Conservation (phyloP, 2,329 filamentous ascomycete species). For the Ophiostoma fasciatum region DNA sequence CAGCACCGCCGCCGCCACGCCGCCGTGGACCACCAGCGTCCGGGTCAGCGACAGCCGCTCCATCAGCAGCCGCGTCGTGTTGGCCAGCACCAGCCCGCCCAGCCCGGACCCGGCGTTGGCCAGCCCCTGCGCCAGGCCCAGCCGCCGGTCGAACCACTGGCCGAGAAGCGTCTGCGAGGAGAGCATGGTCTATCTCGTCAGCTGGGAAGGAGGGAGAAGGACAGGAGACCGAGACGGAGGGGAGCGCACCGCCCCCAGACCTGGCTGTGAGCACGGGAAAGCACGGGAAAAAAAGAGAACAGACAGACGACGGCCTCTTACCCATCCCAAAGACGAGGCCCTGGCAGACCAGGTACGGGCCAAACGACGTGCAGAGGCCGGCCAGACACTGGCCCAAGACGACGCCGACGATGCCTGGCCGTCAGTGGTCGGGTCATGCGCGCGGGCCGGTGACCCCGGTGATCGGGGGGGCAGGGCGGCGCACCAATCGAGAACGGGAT, state of each 20-base stretch:
- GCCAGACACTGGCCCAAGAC: slow-evolving; percentile 5
- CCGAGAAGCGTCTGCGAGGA: neutral
- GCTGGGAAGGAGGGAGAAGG: no score
- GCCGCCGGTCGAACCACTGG: slow-evolving; percentile 5
- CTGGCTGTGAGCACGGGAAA: neutral
- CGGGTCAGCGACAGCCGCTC: neutral
- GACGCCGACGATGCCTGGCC: slow-evolving; percentile 1
- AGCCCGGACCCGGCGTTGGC: slow-evolving; percentile 6
- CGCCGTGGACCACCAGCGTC: slow-evolving; percentile 4
- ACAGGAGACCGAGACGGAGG: no score
- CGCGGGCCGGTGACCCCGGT: no score
- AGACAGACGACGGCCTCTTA: no score
- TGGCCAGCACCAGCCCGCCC: slow-evolving; percentile 4
- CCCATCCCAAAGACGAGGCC: slow-evolving; percentile 5
- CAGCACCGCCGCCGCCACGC: slow-evolving; percentile 2
- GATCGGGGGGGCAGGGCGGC: no score
- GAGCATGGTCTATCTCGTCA: slow-evolving; percentile 2
- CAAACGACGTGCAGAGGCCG: slow-evolving; percentile 2
- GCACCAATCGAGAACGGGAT: neutral
- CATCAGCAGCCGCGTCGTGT: slow-evolving; percentile 6
- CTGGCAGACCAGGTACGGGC: slow-evolving; percentile 5
- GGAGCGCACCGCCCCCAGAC: no score
- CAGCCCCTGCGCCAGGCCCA: slow-evolving; percentile 3
- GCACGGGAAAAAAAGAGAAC: no score
- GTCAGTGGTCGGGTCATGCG: no score